phyloP scores from a whole-genome alignment of 2,329 filamentous ascomycete species.

The Fusarium sulawesiense region DNA sequence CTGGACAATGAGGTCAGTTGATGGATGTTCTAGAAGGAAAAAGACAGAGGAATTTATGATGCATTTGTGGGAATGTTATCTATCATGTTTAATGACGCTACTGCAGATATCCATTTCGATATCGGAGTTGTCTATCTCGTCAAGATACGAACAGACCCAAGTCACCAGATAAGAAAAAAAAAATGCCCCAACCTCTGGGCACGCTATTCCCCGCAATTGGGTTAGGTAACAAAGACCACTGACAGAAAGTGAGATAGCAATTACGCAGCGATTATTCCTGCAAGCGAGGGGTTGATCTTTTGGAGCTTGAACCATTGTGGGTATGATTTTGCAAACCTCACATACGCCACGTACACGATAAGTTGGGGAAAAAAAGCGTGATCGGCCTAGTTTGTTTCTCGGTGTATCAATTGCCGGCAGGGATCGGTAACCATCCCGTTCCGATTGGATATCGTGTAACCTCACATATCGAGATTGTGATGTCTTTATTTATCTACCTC shows the following conservation, averaged over 20 bases:
- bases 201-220: not conserved
- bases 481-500: too few relatives aligned
- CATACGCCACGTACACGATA: not conserved
- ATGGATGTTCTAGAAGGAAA: not conserved
- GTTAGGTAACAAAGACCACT: not conserved
- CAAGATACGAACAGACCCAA: too few relatives aligned
- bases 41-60: too few relatives aligned
- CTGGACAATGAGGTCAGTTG: slow-evolving; percentile 1
- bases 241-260: not conserved
- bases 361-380: slow-evolving; percentile 1
- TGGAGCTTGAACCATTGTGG: not conserved
- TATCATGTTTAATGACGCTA: not conserved
- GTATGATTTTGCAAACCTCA: slow-evolving; percentile 1
- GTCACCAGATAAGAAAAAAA: not conserved
- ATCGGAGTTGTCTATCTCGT: not conserved
- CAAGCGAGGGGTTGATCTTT: not conserved
- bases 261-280: not conserved
- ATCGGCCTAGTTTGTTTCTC: not conserved
- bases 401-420: not conserved
- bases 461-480: too few relatives aligned
- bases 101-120: not conserved
- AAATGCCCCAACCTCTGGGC: not conserved
- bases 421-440: not conserved
- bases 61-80: not conserved
- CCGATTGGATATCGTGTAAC: not conserved